phyloP scores from a whole-genome alignment of 805 yeast genomes.

The Pichia nakasei region DNA sequence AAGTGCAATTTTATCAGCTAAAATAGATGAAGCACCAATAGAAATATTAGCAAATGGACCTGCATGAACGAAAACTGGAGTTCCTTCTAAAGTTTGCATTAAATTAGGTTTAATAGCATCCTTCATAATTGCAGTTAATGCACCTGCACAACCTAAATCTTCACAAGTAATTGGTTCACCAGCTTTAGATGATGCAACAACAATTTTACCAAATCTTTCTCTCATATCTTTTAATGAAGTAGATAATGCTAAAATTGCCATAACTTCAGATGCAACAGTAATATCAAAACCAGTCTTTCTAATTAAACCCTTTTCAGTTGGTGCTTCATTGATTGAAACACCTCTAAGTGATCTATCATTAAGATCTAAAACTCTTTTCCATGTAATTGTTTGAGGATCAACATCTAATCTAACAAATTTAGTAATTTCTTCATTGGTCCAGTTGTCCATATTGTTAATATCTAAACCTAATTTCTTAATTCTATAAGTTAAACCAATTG shows the following conservation, averaged over 20 bases:
- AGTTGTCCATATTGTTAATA: slow-evolving; percentile 70
- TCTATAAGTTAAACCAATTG: slow-evolving; percentile 71
- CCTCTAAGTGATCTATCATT: slow-evolving; percentile 89
- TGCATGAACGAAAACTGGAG: slow-evolving; percentile 95
- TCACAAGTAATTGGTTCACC: slow-evolving; percentile 89
- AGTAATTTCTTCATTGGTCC: slow-evolving; percentile 67
- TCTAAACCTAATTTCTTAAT: slow-evolving; percentile 71
- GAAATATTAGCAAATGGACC: slow-evolving; percentile 98
- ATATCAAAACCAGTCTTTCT: slow-evolving; percentile 91
- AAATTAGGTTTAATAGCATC: slow-evolving; percentile 94
- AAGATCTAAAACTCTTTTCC: slow-evolving; percentile 89
- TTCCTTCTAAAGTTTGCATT: slow-evolving; percentile 97
- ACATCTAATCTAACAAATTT: slow-evolving; percentile 78
- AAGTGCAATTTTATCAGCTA: slow-evolving; percentile 89
- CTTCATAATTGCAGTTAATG: slow-evolving; percentile 85
- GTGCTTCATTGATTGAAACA: slow-evolving; percentile 82
- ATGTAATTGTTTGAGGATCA: slow-evolving; percentile 82
- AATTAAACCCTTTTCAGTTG: slow-evolving; percentile 83
- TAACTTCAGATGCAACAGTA: slow-evolving; percentile 91
- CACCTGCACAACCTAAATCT: slow-evolving; percentile 94
- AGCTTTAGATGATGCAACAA: slow-evolving; percentile 67
- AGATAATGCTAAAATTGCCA: slow-evolving; percentile 90
- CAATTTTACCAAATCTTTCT: slow-evolving; percentile 79
- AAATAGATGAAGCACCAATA: slow-evolving; percentile 90
- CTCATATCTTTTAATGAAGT: slow-evolving; percentile 76